Evolutionary conservation across 352 stramenopile genomes (phyloP), one percentile per base, ranked within the genome.

Genomic region (Globisporangium nodosum): DNA sequence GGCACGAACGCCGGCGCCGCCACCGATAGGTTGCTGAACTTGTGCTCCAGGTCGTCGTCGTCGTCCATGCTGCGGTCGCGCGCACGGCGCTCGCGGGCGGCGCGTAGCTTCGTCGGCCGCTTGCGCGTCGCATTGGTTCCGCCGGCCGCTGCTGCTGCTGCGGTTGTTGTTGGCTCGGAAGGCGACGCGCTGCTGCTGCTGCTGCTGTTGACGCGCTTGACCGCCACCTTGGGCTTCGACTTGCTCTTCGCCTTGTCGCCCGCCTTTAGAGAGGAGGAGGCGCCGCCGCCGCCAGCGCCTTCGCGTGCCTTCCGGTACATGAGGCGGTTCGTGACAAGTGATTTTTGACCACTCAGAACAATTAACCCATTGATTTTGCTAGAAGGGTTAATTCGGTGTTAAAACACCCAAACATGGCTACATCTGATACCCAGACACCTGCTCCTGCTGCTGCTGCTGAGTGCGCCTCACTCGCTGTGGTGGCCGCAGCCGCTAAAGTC

Each of bases 401-500:
- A 37, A 37, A 11, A 37, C 24, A 27, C 24, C 24, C 24, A 27
- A 27, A 37, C 5, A 37, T 37, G 33, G 33, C 33, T 37, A 37
- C 33, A 37, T 27, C 24, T 27, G 24, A 27, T 27, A 27, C 24
- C 24, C 24, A 27, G 24, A 27, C 24, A 27, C 24, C 2, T 27
- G 24, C 24, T 27, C 24, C 24, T 27, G 24, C 24, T 27, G 24
- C 21, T 1, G 21, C 24, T 27, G 24, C 24, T 27, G 24, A 27
- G 24, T 27, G 24, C 24, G 43, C 5, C n/a, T 49, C 43, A 55
- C 50, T 31, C 50, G 20, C 50, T 55, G 27, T 46, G 81, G 62
- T 79, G 76, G n/a, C 76, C 80, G 66, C 85, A 92, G 63, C 74
- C 74, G 56, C 81, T 91, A 20, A 96, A 82, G 58, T 88, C 78